Evolutionary conservation across 2,329 filamentous ascomycete genomes (phyloP).

Genomic region (Sclerotinia sclerotiorum): DNA sequence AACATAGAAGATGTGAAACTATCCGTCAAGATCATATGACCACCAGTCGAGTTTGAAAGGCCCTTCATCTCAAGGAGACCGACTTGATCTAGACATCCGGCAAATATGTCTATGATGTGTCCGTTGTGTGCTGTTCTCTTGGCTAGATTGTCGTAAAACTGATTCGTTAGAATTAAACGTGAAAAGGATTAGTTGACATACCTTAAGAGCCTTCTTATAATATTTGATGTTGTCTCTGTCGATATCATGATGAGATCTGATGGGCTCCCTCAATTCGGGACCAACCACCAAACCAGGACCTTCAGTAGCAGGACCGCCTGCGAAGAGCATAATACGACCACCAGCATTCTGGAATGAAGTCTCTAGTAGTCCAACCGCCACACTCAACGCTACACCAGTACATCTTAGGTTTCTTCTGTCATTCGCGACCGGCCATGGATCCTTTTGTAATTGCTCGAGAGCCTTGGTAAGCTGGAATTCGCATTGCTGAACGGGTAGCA

Average conservation of each 20-base stretch:
- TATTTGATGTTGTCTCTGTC: slow-evolving; percentile 99
- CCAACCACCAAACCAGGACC: slow-evolving; percentile 96
- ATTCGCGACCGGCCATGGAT: slow-evolving; percentile 95
- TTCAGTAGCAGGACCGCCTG: slow-evolving; percentile 91
- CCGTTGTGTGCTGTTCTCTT: slow-evolving; percentile 96
- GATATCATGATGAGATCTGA: slow-evolving; percentile 97
- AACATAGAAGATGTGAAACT: slow-evolving; percentile 99
- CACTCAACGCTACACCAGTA: slow-evolving; percentile 93
- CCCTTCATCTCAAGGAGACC: slow-evolving; percentile 98
- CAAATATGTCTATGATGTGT: slow-evolving; percentile 96
- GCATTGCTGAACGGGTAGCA: slow-evolving; percentile 90
- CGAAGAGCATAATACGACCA: slow-evolving; percentile 95
- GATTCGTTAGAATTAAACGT: slow-evolving; percentile 24
- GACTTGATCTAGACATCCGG: slow-evolving; percentile 95
- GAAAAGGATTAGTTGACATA: slow-evolving; percentile 43
- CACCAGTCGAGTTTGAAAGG: slow-evolving; percentile 90
- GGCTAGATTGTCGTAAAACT: slow-evolving; percentile 93
- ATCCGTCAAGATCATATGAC: slow-evolving; percentile 97
- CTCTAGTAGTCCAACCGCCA: slow-evolving; percentile 88
- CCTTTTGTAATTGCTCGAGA: slow-evolving; percentile 90
- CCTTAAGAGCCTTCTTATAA: slow-evolving; percentile 98
- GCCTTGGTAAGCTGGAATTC: slow-evolving; percentile 97
- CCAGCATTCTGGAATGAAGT: slow-evolving; percentile 95
- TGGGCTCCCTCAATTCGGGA: slow-evolving; percentile 91
- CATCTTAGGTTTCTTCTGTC: slow-evolving; percentile 89